Base-by-base conservation (phyloP, 2,329 filamentous ascomycete genomes). In the Periconia sp. region DNA sequence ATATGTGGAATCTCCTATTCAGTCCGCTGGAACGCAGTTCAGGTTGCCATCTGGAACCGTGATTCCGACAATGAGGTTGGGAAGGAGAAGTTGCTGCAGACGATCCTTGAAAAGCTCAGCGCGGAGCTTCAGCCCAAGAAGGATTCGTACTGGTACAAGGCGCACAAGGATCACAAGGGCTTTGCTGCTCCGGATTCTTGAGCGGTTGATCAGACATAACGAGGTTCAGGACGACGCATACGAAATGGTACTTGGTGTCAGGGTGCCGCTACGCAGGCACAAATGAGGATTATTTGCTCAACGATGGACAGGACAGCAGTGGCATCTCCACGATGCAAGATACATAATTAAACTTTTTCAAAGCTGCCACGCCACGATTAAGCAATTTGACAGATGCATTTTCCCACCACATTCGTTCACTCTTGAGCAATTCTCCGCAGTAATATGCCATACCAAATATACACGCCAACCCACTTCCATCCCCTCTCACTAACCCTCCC, bases 1-100 rank as follows among this genome's bases (percentile, higher is more conserved):
- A 80, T 97, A 57, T 94, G 92, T 67, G 92, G 92, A 36, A 85
- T 96, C 33, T 89, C 88, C 29, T 84, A 94, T 53, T 91, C 88
- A 1, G 88, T 92, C 44, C 86, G 92, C 60, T 95, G 94, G 79
- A 95, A 92, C 73, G 87, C 86, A 21, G 86, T 92, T 67, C 83
- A 96, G 52, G 87, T 96, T 66, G 88, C 88, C 57, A 83, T 97
- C 63, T 97, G 92, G 92, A 94, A 96, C 74, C 89, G 94, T 50
- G 88, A 95, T 63, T 85, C 86, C 16, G 85, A 84, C 47, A 91
- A 94, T 71, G 79, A 89, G 63, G 84, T 82, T 56, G 94, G 90
- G 5, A 82, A 94, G 56, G 84, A 92, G 65, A 82, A 78, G 51
- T 79, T 96, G 46, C 78, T 92, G 35, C 75, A 82, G 50, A 86